phyloP scores from a whole-genome alignment of 176 grass and related monocot species.

The Aegilops bicornis region DNA sequence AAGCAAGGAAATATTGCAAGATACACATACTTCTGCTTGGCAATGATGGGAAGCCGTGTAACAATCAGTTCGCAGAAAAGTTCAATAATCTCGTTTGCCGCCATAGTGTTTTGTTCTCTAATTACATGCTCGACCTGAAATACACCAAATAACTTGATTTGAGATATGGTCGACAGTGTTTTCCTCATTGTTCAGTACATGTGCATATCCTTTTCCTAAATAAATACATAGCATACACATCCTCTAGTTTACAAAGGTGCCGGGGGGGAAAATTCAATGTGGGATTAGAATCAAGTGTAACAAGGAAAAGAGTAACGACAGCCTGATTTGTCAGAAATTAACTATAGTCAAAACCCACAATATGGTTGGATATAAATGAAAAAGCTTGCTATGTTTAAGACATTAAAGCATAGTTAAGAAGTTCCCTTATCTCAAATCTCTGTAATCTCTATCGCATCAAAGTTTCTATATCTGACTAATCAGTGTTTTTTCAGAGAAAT shows the following conservation, averaged over 20 bases:
- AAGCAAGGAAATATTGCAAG: not conserved
- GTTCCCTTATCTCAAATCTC: not conserved
- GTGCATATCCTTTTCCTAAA: not conserved
- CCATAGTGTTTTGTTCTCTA: constrained; percentile 90
- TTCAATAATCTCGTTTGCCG: constrained; percentile 89
- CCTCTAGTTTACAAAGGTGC: not conserved
- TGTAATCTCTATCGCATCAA: not conserved
- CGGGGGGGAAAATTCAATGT: not conserved
- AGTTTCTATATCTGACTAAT: not conserved
- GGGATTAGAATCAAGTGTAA: not conserved
- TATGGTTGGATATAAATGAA: not conserved
- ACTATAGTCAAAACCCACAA: not conserved
- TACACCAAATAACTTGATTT: not conserved
- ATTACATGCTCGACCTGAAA: constrained; percentile 97
- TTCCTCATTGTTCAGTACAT: not conserved
- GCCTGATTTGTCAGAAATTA: not conserved
- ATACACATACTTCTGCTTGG: constrained; percentile 84
- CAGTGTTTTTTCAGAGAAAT: too few relatives aligned
- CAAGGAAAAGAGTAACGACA: not conserved
- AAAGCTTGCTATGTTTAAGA: not conserved
- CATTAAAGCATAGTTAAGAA: constrained; percentile 11
- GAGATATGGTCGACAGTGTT: not conserved
- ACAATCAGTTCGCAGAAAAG: constrained; percentile 96
- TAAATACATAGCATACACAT: not conserved
- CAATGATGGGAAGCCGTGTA: constrained; percentile 76